A percentile compares a stretch with the other conserved stretches of the same genome.
Conservation (phyloP, 208 protist genomes). For the Entamoeba moshkovskii region DNA sequence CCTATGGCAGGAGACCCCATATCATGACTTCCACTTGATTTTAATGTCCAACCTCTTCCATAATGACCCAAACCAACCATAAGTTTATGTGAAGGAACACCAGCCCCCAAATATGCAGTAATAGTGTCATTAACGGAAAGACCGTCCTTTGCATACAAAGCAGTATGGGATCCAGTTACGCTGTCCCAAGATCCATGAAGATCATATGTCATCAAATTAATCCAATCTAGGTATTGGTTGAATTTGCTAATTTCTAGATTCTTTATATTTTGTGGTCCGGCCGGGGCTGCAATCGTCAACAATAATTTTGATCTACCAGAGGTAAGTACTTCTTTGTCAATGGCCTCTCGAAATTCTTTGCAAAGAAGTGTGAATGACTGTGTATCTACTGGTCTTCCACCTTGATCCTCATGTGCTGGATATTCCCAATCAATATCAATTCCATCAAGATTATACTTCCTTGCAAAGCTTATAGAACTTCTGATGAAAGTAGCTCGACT, state of each 20-base stretch:
- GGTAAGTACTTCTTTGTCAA: background rate
- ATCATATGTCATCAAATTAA: background rate
- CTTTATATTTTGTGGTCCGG: background rate
- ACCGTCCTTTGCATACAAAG: background rate
- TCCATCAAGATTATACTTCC: background rate
- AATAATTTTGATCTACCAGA: background rate
- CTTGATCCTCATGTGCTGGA: background rate
- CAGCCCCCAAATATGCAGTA: background rate
- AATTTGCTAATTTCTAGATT: background rate
- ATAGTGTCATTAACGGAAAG: background rate
- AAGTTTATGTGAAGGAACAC: background rate
- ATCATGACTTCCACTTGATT: background rate
- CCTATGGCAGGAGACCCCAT: background rate
- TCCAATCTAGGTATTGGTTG: background rate
- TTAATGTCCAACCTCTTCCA: background rate
- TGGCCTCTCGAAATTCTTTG: background rate
- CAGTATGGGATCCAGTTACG: background rate
- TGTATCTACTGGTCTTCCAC: background rate
- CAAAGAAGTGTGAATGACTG: background rate
- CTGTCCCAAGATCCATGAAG: background rate
- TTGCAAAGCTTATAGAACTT: background rate
- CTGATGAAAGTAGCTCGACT: background rate
- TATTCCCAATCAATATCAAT: constrained; percentile 1
- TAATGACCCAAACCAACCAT: background rate
- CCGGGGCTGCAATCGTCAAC: background rate